These are phyloP conservation scores for Pleurotus giganteus DNA, from an alignment of 768 basidiomycete species.

Conservation along the genomic window DNA sequence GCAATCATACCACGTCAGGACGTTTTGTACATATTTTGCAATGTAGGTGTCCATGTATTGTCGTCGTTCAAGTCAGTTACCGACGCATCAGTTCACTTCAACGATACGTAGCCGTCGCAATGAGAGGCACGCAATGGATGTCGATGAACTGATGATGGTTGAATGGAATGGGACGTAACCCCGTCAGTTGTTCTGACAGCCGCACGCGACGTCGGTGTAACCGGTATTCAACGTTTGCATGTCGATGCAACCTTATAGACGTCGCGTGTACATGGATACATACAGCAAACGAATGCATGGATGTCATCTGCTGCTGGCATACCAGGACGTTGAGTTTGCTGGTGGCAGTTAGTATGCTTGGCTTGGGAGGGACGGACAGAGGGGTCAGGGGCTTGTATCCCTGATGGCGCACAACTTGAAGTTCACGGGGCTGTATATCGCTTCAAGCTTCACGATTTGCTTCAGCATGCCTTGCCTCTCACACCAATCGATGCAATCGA, in stretches of 20 bases:
- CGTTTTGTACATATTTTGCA: constrained; percentile 1
- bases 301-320: neutral
- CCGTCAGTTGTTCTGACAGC: neutral
- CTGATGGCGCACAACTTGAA: too few species aligned
- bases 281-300: neutral
- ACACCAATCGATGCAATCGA: too few species aligned
- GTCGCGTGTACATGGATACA: constrained; percentile 4
- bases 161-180: neutral
- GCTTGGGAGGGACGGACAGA: too few species aligned
- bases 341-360: neutral
- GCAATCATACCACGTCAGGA: neutral
- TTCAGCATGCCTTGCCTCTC: too few species aligned
- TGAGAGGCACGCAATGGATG: neutral
- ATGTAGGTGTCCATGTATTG: neutral
- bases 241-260: neutral
- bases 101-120: neutral
- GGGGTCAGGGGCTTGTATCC: too few species aligned
- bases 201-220: neutral
- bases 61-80: too few species aligned
- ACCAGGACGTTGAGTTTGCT: neutral
- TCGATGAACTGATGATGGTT: constrained; percentile 1
- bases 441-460: too few species aligned
- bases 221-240: neutral
- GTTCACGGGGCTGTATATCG: too few species aligned
- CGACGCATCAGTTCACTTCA: too few species aligned